phyloP scores from a whole-genome alignment of 139 green algal species.

The Chlamydomonas schloesseri region DNA sequence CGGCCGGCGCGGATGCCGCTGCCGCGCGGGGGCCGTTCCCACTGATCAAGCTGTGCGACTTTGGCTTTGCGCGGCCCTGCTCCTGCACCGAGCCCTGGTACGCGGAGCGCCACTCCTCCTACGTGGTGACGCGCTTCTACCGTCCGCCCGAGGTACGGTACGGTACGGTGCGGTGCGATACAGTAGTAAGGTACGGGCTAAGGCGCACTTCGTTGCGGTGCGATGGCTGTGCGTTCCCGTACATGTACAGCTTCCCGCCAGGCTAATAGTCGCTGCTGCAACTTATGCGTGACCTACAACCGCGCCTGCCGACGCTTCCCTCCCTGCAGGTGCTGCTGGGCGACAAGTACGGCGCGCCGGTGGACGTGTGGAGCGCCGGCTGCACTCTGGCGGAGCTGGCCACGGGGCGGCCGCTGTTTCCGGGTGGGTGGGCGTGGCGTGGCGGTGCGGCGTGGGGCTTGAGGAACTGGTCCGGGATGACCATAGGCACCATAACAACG shows the following conservation, averaged over 20 bases:
- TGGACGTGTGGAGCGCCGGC: slow-evolving; percentile 50
- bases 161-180: no score
- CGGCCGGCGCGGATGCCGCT: no score
- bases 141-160: slow-evolving; percentile 8
- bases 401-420: slow-evolving; percentile 80
- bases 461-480: no score
- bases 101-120: neutral
- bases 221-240: no score
- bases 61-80: neutral
- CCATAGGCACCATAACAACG: no score
- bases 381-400: slow-evolving; percentile 85
- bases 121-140: slow-evolving; percentile 31
- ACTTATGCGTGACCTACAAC: no score
- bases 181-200: no score
- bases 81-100: neutral
- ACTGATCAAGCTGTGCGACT: slow-evolving; percentile 20
- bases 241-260: no score
- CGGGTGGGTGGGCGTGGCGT: slow-evolving; percentile 13
- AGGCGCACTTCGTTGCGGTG: no score
- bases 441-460: no score
- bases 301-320: no score
- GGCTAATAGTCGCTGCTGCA: no score
- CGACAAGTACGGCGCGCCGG: slow-evolving; percentile 60
- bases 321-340: slow-evolving; percentile 1
- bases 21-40: neutral